Percentiles rank a stretch among this genome's conserved stretches.
phyloP scores from a whole-genome alignment of 2,329 filamentous ascomycete species.

The Fusarium tanahbumbuense region DNA sequence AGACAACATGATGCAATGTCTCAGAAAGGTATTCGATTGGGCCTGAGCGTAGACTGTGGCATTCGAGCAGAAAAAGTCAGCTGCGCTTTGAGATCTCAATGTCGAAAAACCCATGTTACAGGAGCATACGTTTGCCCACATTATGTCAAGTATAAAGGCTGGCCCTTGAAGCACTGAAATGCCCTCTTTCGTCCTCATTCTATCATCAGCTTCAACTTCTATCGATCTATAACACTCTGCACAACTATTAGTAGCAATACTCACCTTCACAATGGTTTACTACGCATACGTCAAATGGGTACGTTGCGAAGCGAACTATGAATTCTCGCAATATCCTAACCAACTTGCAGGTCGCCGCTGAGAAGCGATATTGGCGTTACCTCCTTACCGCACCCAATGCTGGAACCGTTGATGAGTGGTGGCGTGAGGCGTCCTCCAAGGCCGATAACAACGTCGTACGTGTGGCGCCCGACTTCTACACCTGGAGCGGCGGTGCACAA shows the following conservation, averaged over 20 bases:
- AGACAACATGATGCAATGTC: too few species aligned
- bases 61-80: too few species aligned
- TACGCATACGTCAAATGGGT: conserved; percentile 11
- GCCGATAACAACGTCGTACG: not conserved
- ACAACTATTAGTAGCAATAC: not conserved
- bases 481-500: not conserved
- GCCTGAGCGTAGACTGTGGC: too few species aligned
- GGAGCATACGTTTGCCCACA: too few species aligned
- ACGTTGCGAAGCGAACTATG: not conserved
- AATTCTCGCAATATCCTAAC: too few species aligned
- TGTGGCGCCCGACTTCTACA: not conserved
- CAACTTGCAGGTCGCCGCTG: too few species aligned
- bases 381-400: conserved; percentile 3
- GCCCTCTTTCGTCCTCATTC: fast-evolving
- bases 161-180: not conserved
- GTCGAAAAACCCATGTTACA: fast-evolving
- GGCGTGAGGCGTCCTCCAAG: not conserved
- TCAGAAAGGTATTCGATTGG: not conserved
- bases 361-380: not conserved
- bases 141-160: too few species aligned
- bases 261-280: conserved; percentile 11
- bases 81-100: too few species aligned
- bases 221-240: fast-evolving
- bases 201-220: too few species aligned
- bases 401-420: conserved; percentile 18